Conservation (phyloP, 306 rosid genomes). For the Cucumis sativus region DNA sequence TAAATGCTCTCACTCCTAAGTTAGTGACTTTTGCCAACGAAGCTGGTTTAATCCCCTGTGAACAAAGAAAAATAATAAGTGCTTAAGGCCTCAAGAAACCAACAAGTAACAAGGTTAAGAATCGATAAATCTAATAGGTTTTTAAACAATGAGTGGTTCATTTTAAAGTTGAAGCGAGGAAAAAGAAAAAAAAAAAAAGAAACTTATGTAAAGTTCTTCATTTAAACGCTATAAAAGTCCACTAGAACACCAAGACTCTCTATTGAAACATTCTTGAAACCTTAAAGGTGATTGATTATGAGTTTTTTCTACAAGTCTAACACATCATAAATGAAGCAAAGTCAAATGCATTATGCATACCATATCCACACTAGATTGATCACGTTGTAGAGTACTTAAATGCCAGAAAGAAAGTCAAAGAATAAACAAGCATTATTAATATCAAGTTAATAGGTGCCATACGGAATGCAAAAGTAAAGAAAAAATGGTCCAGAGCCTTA, state of each 20-base stretch:
- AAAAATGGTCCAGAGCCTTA: slow-evolving; percentile 25
- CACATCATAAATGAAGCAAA: too few species aligned
- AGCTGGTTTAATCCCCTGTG: slow-evolving; percentile 86
- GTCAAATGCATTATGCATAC: background rate
- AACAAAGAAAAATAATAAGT: slow-evolving; percentile 10
- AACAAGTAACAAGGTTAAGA: background rate
- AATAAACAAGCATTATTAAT: background rate
- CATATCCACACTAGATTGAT: background rate
- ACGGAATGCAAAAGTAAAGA: slow-evolving; percentile 4
- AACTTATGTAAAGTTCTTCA: background rate
- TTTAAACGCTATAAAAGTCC: background rate
- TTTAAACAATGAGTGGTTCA: background rate
- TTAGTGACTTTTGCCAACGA: slow-evolving; percentile 71
- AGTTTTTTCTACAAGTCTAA: too few species aligned
- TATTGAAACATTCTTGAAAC: background rate
- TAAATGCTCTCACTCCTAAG: slow-evolving; percentile 55
- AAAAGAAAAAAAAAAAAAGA: background rate
- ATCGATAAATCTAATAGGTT: background rate
- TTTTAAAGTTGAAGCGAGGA: background rate
- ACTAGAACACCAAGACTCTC: background rate
- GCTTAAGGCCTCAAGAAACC: background rate
- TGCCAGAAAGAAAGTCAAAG: background rate
- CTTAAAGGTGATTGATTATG: too few species aligned
- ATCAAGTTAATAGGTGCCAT: background rate
- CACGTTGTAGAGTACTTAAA: background rate